A percentile compares a stretch with the other conserved stretches of the same genome.
These are phyloP conservation scores for Begonia masoniana DNA, from an alignment of 306 rosid species.

Conservation along the genomic window DNA sequence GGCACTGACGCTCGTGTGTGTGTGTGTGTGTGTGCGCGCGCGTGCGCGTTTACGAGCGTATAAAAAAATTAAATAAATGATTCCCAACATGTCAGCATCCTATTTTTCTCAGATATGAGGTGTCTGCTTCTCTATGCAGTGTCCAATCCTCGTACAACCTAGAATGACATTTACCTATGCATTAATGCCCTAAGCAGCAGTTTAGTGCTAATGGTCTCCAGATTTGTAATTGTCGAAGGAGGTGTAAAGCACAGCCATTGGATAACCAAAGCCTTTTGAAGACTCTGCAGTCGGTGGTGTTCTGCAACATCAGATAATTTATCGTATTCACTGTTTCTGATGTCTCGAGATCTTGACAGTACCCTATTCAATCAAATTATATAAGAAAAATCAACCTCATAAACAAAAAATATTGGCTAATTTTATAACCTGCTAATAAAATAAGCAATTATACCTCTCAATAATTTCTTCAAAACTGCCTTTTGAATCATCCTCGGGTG, in stretches of 20 bases:
- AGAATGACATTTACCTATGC: conserved; percentile 47
- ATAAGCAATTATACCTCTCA: conserved; percentile 44
- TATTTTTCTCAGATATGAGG: too few relatives aligned
- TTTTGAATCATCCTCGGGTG: conserved; percentile 51
- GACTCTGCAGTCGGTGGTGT: conserved; percentile 85
- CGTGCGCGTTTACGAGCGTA: too few relatives aligned
- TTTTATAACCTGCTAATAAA: conserved; percentile 5
- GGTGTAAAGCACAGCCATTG: conserved; percentile 99
- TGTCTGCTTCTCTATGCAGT: too few relatives aligned
- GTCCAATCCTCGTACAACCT: too few relatives aligned
- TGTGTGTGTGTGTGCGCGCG: too few relatives aligned
- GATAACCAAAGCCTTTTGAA: conserved; percentile 83
- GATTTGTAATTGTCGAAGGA: conserved; percentile 72
- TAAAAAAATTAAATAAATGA: too few relatives aligned
- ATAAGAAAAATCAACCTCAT: conserved; percentile 5
- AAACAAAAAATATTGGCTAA: conserved; percentile 10
- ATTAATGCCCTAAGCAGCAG: conserved; percentile 68
- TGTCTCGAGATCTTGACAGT: conserved; percentile 81
- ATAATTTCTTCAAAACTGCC: conserved; percentile 93
- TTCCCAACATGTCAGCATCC: too few relatives aligned
- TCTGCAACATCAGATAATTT: conserved; percentile 65
- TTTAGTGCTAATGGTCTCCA: conserved; percentile 51
- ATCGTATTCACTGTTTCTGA: conserved; percentile 51
- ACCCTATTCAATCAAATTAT: conserved; percentile 46
- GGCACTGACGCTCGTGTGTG: too few relatives aligned